Evolutionary conservation across 2,329 filamentous ascomycete species (phyloP).

Genomic region (Calonectria leucothoes): DNA sequence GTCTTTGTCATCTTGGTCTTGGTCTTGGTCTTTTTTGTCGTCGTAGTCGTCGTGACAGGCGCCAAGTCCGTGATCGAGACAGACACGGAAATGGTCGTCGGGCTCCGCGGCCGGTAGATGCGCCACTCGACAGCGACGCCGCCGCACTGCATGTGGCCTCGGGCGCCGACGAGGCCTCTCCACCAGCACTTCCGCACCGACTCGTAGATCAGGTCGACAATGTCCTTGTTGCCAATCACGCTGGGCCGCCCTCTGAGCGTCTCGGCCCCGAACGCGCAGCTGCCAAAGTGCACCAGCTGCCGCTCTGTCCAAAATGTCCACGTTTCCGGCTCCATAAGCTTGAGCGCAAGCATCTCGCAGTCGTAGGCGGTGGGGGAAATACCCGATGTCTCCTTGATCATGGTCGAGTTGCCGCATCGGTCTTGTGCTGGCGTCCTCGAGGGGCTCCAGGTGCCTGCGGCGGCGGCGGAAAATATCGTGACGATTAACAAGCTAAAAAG

Average conservation of each 20-base stretch:
- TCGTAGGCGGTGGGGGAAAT: not conserved
- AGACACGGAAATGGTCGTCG: not conserved
- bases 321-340: not conserved
- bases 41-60: not conserved
- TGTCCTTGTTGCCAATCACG: not conserved
- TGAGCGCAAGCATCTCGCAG: not conserved
- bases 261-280: not conserved
- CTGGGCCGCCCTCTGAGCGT: not conserved
- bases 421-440: too few species aligned
- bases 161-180: not conserved
- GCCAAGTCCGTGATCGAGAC: not conserved
- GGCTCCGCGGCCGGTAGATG: not conserved
- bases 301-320: not conserved
- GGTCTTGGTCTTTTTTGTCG: too few species aligned
- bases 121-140: not conserved
- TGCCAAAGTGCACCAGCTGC: not conserved
- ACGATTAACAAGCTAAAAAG: not conserved
- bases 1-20: too few species aligned
- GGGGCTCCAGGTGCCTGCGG: too few species aligned
- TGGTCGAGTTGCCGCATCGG: not conserved
- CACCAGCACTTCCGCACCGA: not conserved
- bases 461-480: not conserved
- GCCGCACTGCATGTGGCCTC: not conserved
- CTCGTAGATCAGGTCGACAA: not conserved
- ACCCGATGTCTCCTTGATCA: not conserved